phyloP scores from a whole-genome alignment of 768 basidiomycete genomes.

The Phylloporus arenicola region DNA sequence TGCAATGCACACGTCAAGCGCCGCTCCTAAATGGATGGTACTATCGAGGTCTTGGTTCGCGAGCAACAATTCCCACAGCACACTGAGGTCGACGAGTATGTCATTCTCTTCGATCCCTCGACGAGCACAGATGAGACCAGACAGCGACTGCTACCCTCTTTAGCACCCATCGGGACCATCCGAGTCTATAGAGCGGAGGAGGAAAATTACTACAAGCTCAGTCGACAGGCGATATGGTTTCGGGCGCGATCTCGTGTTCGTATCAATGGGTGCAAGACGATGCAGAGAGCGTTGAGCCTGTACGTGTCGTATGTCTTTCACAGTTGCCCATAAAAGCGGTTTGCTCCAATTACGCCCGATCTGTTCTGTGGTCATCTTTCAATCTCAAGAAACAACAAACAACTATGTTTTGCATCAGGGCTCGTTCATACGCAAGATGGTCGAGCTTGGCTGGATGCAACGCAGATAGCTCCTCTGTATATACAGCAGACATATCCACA shows the following conservation, averaged over 20 bases:
- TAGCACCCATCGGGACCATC: slow-evolving; percentile 64
- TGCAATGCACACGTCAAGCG: too few species aligned
- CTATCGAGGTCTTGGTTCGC: slow-evolving; percentile 44
- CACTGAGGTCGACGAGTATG: slow-evolving; percentile 68
- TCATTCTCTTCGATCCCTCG: slow-evolving; percentile 19
- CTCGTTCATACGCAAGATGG: too few species aligned
- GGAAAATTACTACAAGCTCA: slow-evolving; percentile 62
- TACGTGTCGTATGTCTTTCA: slow-evolving; percentile 56
- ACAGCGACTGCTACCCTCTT: slow-evolving; percentile 56
- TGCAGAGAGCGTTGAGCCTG: slow-evolving; percentile 23
- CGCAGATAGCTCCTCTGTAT: too few species aligned
- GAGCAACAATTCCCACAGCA: slow-evolving; percentile 63
- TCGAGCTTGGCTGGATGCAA: too few species aligned
- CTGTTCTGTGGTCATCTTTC: slow-evolving; percentile 1
- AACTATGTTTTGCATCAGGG: too few species aligned
- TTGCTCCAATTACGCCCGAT: slow-evolving; percentile 58
- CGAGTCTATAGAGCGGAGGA: slow-evolving; percentile 39
- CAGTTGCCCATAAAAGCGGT: slow-evolving; percentile 66
- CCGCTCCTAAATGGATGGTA: too few species aligned
- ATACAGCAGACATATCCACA: too few species aligned
- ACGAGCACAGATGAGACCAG: slow-evolving; percentile 52
- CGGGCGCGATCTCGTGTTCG: slow-evolving; percentile 60
- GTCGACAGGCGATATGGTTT: slow-evolving; percentile 60
- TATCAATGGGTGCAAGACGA: slow-evolving; percentile 53
- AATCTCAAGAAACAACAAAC: too few species aligned